Evolutionary conservation across 169 alveolate genomes (phyloP), one percentile per base, ranked within the genome.

Genomic region (Plasmodium knowlesi): DNA sequence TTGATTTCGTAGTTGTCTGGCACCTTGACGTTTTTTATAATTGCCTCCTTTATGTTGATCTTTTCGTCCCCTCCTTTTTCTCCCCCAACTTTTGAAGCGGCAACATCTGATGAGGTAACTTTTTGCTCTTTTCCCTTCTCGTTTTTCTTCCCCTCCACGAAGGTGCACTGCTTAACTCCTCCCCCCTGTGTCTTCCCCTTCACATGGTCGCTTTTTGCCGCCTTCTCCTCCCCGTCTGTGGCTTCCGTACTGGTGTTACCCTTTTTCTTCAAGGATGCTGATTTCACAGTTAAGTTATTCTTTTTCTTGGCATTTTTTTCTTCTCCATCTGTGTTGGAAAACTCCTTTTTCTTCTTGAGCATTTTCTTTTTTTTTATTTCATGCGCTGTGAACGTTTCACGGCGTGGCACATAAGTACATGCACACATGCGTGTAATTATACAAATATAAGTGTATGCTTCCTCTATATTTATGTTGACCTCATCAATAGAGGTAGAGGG

Each of bases 1-100:
- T 97, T 95, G n/a, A 98, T 95, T 92, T 97, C 97, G 76, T 98
- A 98, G 78, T 98, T 95, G 39, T 96, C 98, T 0, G 98, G 98
- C 10, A 97, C 93, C 41, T 50, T 39, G 37, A 85, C 93, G 61
- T 85, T 85, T 85, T 74, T 85, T 46, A 85, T 85, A 19, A 85
- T 85, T 12, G 93, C 93, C 41, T 85, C 93, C 61, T 85, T 85
- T 72, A 85, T 85, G 79, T 85, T 85, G 54, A 85, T 85, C 41
- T 85, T 85, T 43, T 67, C 93, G 4, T 85, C 93, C 61, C 79
- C 61, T 0, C 67, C 70, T 73, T 74, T 73, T 37, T 12, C 46
- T 10, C 16, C 70, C 4, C 28, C 39, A n/a, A 6, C 54, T 71
- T 71, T 71, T 3, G 57, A 10, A 14, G n/a, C n/a, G n/a, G n/a